phyloP scores from a whole-genome alignment of 169 alveolate genomes.

The Babesia gibsoni region DNA sequence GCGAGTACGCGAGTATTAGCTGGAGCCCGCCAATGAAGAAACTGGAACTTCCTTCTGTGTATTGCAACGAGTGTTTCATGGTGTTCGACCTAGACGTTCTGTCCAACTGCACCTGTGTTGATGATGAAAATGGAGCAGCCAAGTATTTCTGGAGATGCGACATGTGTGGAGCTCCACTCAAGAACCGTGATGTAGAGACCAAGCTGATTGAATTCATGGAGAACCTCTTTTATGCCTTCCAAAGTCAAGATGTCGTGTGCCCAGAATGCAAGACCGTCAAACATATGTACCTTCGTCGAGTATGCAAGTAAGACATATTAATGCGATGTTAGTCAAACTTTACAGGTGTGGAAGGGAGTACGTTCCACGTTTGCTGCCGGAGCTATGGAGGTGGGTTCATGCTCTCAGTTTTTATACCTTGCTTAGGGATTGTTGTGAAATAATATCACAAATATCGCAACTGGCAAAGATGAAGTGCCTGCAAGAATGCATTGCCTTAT shows the following conservation, averaged over 20 bases:
- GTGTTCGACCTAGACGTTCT: conserved; percentile 69
- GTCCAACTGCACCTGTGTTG: conserved; percentile 60
- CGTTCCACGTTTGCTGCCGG: conserved; percentile 17
- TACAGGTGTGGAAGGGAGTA: conserved; percentile 42
- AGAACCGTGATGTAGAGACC: conserved; percentile 36
- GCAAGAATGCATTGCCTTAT: conserved; percentile 19
- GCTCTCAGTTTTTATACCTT: background rate
- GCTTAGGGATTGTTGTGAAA: conserved; percentile 24
- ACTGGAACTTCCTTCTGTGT: conserved; percentile 57
- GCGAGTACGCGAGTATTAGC: conserved; percentile 66
- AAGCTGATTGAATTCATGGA: conserved; percentile 47
- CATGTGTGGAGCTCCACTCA: conserved; percentile 24
- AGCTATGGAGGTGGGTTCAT: conserved; percentile 39
- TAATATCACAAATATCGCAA: conserved; percentile 36
- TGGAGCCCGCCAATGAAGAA: conserved; percentile 68
- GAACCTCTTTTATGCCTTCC: conserved; percentile 52
- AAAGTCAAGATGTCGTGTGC: conserved; percentile 49
- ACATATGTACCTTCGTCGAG: conserved; percentile 12
- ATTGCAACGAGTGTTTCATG: conserved; percentile 68
- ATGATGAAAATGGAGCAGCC: conserved; percentile 51
- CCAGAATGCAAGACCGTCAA: conserved; percentile 38
- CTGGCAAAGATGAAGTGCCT: conserved; percentile 47
- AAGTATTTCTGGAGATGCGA: conserved; percentile 38
- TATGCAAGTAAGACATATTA: conserved; percentile 30
- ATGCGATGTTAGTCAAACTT: background rate